Conservation (phyloP, 108 stramenopile species). For the Fragilariopsis cylindrus region DNA sequence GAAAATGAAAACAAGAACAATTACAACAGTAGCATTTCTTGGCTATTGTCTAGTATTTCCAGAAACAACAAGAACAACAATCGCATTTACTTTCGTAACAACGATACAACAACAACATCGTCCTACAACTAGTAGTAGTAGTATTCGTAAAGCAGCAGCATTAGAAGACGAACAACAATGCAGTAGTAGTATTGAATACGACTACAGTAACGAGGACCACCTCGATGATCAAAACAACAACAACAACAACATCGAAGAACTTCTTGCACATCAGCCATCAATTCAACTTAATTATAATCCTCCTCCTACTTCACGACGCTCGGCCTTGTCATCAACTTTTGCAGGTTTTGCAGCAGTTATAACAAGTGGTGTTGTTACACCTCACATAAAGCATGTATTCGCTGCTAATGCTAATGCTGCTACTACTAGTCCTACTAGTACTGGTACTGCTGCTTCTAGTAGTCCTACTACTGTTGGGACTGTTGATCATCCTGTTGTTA, state of each 20-base stretch:
- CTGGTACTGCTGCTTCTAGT: conserved; percentile 7
- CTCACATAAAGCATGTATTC: conserved; percentile 7
- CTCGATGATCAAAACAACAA: background rate
- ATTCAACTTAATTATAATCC: background rate
- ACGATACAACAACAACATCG: background rate
- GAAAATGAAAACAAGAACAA: no score
- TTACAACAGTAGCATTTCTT: no score
- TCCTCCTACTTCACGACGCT: no score
- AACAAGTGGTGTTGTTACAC: conserved; percentile 7
- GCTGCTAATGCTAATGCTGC: background rate
- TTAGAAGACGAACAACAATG: no score
- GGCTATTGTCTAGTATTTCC: no score
- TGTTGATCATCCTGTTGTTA: conserved; percentile 35
- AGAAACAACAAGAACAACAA: background rate
- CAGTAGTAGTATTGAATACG: no score
- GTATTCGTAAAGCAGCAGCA: no score
- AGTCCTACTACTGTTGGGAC: background rate
- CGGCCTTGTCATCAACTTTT: background rate
- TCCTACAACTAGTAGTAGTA: background rate
- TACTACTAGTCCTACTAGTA: background rate
- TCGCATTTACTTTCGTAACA: background rate
- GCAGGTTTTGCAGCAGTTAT: conserved; percentile 2
- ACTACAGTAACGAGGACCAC: background rate
- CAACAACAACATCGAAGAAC: background rate
- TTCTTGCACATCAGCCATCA: background rate